These are phyloP conservation scores for Aspergillus pseudoviridinutans DNA, from an alignment of 2,329 filamentous ascomycete species.

Conservation along the genomic window DNA sequence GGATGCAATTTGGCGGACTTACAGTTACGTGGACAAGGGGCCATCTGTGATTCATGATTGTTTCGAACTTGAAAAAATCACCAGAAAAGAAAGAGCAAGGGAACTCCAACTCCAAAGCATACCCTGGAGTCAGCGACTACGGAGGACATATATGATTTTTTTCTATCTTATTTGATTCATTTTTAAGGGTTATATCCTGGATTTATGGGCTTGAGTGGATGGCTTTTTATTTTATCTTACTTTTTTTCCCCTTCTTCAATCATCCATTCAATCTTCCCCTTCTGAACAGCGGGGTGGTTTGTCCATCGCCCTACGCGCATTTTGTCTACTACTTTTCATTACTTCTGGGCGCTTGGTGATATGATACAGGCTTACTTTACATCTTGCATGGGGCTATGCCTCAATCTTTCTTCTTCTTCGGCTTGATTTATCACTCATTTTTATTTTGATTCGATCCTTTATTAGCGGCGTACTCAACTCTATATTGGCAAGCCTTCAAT, in stretches of 20 bases:
- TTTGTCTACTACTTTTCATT: constrained; percentile 19
- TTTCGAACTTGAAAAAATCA: neutral
- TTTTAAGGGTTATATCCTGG: neutral
- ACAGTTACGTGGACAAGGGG: neutral
- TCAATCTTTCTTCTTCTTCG: constrained; percentile 6
- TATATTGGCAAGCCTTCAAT: neutral
- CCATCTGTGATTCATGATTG: neutral
- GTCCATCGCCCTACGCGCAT: constrained; percentile 3
- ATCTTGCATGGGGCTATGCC: constrained; percentile 12
- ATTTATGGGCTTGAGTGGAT: constrained; percentile 1
- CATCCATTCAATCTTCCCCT: neutral
- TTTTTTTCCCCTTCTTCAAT: neutral
- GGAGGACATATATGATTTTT: constrained; percentile 1
- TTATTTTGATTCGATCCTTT: neutral
- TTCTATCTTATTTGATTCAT: neutral
- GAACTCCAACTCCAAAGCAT: neutral
- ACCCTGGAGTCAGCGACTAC: constrained; percentile 2
- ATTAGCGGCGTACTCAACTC: neutral
- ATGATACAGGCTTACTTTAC: constrained; percentile 23
- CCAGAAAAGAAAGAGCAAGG: constrained; percentile 1
- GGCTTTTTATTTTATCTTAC: neutral
- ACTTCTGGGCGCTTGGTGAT: constrained; percentile 22
- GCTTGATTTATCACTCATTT: neutral
- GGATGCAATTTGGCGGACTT: constrained; percentile 1
- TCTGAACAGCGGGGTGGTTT: constrained; percentile 12